Base-by-base conservation (phyloP, 768 basidiomycete species). In the Mycena galopus region DNA sequence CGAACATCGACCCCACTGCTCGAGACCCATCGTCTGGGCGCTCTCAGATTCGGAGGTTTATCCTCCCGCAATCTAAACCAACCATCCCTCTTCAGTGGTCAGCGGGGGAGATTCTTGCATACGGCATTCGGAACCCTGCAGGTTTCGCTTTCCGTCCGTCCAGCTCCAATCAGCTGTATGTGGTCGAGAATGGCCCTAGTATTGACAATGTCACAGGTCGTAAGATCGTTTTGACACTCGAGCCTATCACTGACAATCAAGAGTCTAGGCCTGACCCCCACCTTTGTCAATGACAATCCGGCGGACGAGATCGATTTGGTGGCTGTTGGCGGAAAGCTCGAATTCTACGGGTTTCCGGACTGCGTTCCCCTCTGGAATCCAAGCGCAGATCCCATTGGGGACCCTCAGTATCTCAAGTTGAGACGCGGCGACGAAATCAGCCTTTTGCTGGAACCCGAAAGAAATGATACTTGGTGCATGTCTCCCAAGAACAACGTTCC, bases 251-350 rank as follows among this genome's bases (percentile, higher is more conserved):
- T 53, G 51, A 53, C 51, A 53, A 53, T 53, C 51, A 53, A 27
- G 23, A 23, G 25, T 53, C 51, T 81, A 0, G 82, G 83, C 1
- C 71, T 86, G n/a, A 85, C 85, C 0, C 39, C 79, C 23, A 66
- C 79, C 19, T 85, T 86, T 65, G 84, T 82, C 29, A 87, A 86
- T 70, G 85, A 87, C 76, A 86, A 87, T 67, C 86, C 85, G 0
- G 83, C 85, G 0, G 85, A 86, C 67, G 84, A 86, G 69, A 60
- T 85, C 19, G 77, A 85, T 44, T 66, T 81, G 63, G 79, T 84
- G 19, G 56, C 56, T 16, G 75, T 78, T 33, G 55, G 71, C 39
- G 47, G 39, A 37, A 14, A 67, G 66, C 69, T 73, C 37, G 66
- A 75, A 12, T 82, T 79, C 17, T 86, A 79, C 68, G 86, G 86